A percentile compares a stretch with the other conserved stretches of the same genome.
These are phyloP conservation scores for Ochromonas danica DNA, from an alignment of 108 stramenopile genomes.

Conservation along the genomic window DNA sequence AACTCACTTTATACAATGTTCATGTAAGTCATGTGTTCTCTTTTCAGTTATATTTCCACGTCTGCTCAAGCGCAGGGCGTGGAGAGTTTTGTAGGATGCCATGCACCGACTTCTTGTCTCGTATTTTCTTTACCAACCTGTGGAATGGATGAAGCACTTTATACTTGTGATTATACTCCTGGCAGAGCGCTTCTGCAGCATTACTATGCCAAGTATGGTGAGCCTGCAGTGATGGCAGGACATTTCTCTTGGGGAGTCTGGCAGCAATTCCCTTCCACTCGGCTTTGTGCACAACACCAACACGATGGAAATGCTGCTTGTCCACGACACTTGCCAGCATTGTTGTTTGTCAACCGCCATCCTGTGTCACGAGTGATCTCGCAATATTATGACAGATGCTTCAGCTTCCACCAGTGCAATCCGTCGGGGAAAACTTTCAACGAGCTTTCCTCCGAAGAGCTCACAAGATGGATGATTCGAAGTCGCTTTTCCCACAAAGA, in stretches of 20 bases:
- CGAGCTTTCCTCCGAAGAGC: not conserved
- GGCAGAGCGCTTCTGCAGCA: no score
- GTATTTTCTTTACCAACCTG: conserved; percentile 5
- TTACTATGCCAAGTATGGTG: no score
- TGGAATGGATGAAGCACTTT: no score
- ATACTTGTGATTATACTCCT: no score
- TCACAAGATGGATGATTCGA: conserved; percentile 35
- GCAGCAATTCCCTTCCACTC: conserved; percentile 1
- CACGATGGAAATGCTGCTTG: not conserved
- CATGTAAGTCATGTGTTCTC: not conserved
- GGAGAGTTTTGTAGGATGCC: not conserved
- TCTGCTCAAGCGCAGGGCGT: not conserved
- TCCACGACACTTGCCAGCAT: not conserved
- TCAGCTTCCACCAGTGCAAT: not conserved
- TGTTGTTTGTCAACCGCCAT: conserved; percentile 34
- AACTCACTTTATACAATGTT: not conserved
- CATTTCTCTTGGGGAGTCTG: conserved; percentile 47
- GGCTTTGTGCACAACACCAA: not conserved
- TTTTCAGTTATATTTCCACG: not conserved
- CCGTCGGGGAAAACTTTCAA: conserved; percentile 5
- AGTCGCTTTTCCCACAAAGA: conserved; percentile 37
- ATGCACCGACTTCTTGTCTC: conserved; percentile 20
- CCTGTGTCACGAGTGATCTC: not conserved
- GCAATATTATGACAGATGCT: not conserved
- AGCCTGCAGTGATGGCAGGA: conserved; percentile 33